Percentiles rank a stretch among this genome's conserved stretches.
Evolutionary conservation across 176 grass and related monocot genomes (phyloP).

Genomic region (Rhynchospora breviuscula): DNA sequence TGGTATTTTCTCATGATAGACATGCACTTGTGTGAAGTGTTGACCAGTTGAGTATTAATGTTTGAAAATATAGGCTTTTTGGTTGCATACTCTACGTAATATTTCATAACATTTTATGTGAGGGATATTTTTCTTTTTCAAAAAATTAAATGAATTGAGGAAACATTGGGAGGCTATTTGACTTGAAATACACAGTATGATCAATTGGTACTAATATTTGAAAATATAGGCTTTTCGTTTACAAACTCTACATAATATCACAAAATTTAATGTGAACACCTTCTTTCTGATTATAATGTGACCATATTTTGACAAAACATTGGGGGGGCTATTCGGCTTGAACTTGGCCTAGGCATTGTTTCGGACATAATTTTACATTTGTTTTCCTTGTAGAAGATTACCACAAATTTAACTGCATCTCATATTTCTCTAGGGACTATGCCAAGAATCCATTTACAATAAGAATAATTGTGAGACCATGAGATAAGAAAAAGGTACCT

Average conservation of each 20-base stretch:
- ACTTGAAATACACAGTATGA: too few relatives aligned
- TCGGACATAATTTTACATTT: neutral
- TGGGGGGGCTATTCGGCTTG: neutral
- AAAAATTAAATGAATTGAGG: too few relatives aligned
- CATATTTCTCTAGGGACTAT: neutral
- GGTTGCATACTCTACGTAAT: too few relatives aligned
- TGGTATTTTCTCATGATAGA: neutral
- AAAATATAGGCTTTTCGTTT: neutral
- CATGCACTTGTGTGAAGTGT: neutral
- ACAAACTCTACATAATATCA: neutral
- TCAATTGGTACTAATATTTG: neutral
- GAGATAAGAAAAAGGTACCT: slow-evolving; percentile 37
- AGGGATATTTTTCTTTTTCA: too few relatives aligned
- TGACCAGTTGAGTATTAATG: neutral
- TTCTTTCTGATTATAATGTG: too few relatives aligned
- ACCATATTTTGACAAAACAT: neutral
- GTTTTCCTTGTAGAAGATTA: neutral
- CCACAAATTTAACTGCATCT: neutral
- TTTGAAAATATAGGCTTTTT: neutral
- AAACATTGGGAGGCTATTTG: too few relatives aligned
- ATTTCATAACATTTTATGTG: too few relatives aligned
- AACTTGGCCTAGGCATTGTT: neutral
- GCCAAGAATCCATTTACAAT: neutral
- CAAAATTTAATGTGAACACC: neutral
- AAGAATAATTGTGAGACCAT: neutral